A percentile compares a stretch with the other conserved stretches of the same genome.
These are phyloP conservation scores for Blastomyces percursus DNA, from an alignment of 2,329 filamentous ascomycete species.

Conservation along the genomic window DNA sequence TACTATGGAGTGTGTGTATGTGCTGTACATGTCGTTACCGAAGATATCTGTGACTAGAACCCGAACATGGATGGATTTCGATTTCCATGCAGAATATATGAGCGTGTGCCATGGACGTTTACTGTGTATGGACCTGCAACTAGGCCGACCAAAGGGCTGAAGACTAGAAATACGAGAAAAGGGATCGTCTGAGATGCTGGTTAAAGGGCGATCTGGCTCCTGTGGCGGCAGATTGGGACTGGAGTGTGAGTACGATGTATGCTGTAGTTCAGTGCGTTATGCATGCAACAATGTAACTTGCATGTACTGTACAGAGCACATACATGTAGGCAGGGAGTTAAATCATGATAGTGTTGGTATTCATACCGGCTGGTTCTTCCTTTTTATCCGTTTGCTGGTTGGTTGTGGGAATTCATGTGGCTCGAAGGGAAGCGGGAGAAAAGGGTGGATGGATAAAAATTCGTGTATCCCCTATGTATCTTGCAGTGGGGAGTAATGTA, in stretches of 20 bases:
- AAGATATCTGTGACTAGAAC: too few species aligned
- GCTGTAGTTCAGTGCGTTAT: neutral
- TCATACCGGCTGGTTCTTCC: neutral
- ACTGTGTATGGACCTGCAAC: neutral
- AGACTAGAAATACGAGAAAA: neutral
- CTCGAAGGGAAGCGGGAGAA: neutral
- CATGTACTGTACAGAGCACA: neutral
- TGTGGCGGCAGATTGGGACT: neutral
- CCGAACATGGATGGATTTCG: too few species aligned
- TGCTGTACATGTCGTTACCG: too few species aligned
- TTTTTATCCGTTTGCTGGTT: neutral
- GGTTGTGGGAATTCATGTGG: too few species aligned
- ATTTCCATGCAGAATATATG: neutral
- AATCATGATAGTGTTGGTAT: neutral
- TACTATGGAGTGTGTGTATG: too few species aligned
- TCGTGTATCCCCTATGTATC: neutral
- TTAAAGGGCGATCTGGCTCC: neutral
- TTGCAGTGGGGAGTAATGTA: neutral
- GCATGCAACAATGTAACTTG: neutral
- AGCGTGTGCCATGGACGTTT: too few species aligned
- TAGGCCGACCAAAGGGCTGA: neutral
- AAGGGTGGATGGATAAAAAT: neutral
- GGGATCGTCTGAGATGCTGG: neutral
- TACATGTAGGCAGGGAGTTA: neutral
- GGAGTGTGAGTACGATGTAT: too few species aligned